Evolutionary conservation across 2,329 filamentous ascomycete species (phyloP), one percentile per base, ranked within the genome.

Genomic region (Pyricularia grisea): DNA sequence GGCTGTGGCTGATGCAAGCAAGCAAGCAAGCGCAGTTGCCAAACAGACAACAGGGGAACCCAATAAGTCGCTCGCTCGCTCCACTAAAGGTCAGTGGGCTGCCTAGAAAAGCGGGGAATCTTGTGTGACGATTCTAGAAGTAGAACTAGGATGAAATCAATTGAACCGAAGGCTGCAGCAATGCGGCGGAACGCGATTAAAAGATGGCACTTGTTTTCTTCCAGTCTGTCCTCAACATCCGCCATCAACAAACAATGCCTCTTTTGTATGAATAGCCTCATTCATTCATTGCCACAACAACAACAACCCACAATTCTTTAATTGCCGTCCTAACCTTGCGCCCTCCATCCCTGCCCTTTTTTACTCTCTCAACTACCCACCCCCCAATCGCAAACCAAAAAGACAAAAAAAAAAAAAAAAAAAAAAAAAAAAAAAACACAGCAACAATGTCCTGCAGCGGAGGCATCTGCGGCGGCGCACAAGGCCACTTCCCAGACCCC

Each of bases 391-490:
- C 42, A 6, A 50, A 50, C 42, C 2, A n/a, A 36, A 1, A 50
- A 50, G n/a, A 11, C 9, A 42, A 17, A 17, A 20, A 4, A 42
- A 42, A 42, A 42, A 42, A 42, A 14, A 20, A 20, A 42, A 42
- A 11, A 20, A 11, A 4, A 2, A 4, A 7, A 9, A 50, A 50
- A 50, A 17, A 10, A 10, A 1, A 10, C 33, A 33, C 9, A 12
- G 42, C 42, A 63, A 60, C 55, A 33, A 69, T 69, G 68, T 69
- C 68, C 50, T 66, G 28, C 58, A n/a, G 50, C 68, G 68, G 68
- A 42, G 25, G 55, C 42, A 67, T 68, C 20, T 23, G n/a, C n/a
- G n/a, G 23, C 20, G 36, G 23, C 20, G 30, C 66, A 23, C 60
- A 14, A 27, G 7, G 23, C 60, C 25, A 30, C n/a, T 71, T 67